These are phyloP conservation scores for Monosporascus sp. DNA, from an alignment of 2,329 filamentous ascomycete species.

Conservation along the genomic window DNA sequence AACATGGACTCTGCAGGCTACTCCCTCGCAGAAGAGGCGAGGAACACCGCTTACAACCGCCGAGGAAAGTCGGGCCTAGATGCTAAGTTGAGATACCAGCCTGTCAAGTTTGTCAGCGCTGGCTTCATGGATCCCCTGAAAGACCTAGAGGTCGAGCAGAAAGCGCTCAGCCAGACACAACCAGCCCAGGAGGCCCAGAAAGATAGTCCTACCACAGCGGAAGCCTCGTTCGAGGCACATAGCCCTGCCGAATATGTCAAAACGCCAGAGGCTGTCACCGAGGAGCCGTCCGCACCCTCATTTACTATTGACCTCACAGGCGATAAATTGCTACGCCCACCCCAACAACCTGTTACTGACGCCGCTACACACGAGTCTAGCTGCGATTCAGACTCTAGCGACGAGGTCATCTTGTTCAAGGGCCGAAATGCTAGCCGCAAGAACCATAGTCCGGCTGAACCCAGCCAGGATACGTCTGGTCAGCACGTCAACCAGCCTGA, in stretches of 20 bases:
- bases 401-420: slow-evolving; percentile 68
- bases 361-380: slow-evolving; percentile 10
- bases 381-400: slow-evolving; percentile 54
- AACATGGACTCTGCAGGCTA: slow-evolving; percentile 29
- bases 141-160: slow-evolving; percentile 25
- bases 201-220: neutral
- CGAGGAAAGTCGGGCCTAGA: slow-evolving; percentile 34
- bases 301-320: slow-evolving; percentile 15
- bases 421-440: slow-evolving; percentile 40
- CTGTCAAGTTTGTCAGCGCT: slow-evolving; percentile 50
- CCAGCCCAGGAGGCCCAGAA: slow-evolving; percentile 3
- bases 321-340: slow-evolving; percentile 16
- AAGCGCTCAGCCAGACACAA: neutral
- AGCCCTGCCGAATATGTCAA: neutral
- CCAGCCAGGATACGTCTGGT: neutral
- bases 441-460: slow-evolving; percentile 7
- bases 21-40: slow-evolving; percentile 44
- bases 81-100: slow-evolving; percentile 41
- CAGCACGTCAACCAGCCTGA: slow-evolving; percentile 1
- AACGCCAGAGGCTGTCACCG: neutral
- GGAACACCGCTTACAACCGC: slow-evolving; percentile 43
- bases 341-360: slow-evolving; percentile 2
- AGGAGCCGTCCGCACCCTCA: neutral
- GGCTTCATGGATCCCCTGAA: slow-evolving; percentile 47
- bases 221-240: neutral